Conservation (phyloP, 2,329 filamentous ascomycete genomes). For the Aureobasidium melanogenum region DNA sequence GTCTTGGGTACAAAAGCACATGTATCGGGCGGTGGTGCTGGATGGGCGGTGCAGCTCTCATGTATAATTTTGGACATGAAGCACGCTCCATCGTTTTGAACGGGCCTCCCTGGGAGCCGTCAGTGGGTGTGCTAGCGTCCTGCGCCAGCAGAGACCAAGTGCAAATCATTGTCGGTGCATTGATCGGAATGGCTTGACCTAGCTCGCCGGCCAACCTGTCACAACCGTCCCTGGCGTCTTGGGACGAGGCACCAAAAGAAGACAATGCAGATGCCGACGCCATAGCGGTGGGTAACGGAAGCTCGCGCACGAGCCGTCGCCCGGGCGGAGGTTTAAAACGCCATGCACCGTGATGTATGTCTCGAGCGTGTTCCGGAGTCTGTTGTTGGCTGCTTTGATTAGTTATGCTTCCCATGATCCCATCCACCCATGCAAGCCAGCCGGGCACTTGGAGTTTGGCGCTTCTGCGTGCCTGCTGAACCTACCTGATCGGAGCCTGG, state of each 20-base stretch:
- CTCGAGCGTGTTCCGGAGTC: conserved; percentile 4
- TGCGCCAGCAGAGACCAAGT: conserved; percentile 11
- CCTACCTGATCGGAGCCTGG: background rate
- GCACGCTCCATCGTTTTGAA: conserved; percentile 11
- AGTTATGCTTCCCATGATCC: too few species aligned
- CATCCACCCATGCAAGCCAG: conserved; percentile 7
- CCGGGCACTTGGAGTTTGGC: background rate
- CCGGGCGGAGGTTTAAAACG: conserved; percentile 11
- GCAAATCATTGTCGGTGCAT: conserved; percentile 11
- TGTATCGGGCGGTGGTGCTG: background rate
- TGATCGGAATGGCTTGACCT: conserved; percentile 10
- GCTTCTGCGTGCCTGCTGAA: background rate
- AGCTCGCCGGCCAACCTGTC: conserved; percentile 12
- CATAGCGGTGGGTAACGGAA: conserved; percentile 13
- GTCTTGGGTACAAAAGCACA: conserved; percentile 6
- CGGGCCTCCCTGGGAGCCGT: conserved; percentile 8
- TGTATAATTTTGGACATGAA: conserved; percentile 11
- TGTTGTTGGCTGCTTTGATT: background rate
- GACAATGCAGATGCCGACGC: conserved; percentile 12
- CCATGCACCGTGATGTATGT: conserved; percentile 9
- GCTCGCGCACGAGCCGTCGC: conserved; percentile 12
- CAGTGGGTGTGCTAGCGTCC: conserved; percentile 11
- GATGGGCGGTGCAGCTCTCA: conserved; percentile 10
- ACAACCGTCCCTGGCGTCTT: conserved; percentile 14
- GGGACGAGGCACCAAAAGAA: conserved; percentile 7